A percentile compares a stretch with the other conserved stretches of the same genome.
Conservation (phyloP, 148 eudicot genomes). For the Cornus kousa region DNA sequence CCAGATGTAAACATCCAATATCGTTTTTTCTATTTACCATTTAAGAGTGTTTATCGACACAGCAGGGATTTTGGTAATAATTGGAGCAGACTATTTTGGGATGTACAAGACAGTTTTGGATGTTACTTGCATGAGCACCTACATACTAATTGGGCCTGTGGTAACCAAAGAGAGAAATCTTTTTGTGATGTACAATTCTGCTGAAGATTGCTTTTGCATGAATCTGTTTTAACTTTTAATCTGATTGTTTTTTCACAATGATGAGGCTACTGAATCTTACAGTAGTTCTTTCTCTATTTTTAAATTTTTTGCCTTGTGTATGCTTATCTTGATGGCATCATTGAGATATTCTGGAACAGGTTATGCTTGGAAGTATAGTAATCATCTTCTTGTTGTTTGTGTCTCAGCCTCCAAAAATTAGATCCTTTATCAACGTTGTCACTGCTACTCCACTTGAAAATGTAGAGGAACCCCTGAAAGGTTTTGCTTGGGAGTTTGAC, state of each 20-base stretch:
- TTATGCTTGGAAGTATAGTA: slow-evolving; percentile 4
- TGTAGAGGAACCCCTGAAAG: slow-evolving; percentile 74
- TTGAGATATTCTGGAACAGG: neutral
- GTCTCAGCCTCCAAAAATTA: slow-evolving; percentile 87
- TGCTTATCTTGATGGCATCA: neutral
- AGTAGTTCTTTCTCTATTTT: neutral
- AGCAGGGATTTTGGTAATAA: neutral
- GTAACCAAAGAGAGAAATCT: neutral
- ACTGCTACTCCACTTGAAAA: slow-evolving; percentile 69
- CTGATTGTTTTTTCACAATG: neutral
- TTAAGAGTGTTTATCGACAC: neutral
- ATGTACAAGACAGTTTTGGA: neutral
- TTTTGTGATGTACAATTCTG: neutral
- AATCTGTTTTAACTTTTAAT: neutral
- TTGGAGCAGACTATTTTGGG: neutral
- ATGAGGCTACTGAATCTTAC: neutral
- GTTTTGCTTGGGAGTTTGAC: slow-evolving; percentile 91
- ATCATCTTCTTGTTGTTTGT: slow-evolving; percentile 14
- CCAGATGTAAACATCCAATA: neutral
- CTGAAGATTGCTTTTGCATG: neutral
- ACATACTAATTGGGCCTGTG: neutral
- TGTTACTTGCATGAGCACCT: neutral
- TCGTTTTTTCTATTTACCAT: neutral
- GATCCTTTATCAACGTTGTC: slow-evolving; percentile 68
- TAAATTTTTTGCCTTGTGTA: neutral